Conservation (phyloP, 1,284 basidiomycete genomes). For the Cryptococcus hybrid region DNA sequence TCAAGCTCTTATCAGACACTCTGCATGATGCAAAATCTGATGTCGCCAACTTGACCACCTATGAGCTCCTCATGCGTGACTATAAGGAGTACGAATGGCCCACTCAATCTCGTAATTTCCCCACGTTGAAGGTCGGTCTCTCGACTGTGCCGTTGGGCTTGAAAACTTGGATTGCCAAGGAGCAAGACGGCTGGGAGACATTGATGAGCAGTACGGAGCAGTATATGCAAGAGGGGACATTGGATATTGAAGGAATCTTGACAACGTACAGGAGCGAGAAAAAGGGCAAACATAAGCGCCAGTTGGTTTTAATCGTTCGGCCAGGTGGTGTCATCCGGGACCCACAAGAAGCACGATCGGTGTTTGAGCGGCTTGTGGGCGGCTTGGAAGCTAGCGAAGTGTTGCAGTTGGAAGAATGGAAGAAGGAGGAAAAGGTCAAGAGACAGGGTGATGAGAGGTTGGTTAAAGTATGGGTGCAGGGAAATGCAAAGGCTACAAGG, state of each 20-base stretch:
- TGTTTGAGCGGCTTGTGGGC: conserved; percentile 36
- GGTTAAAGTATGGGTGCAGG: conserved; percentile 68
- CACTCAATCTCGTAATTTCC: conserved; percentile 40
- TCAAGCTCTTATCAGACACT: conserved; percentile 53
- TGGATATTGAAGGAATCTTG: conserved; percentile 71
- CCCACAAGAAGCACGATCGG: conserved; percentile 14
- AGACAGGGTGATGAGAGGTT: conserved; percentile 31
- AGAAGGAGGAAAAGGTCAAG: conserved; percentile 14
- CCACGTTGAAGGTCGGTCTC: conserved; percentile 59
- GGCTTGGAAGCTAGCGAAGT: conserved; percentile 60
- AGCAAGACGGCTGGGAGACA: conserved; percentile 41
- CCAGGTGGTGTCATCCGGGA: conserved; percentile 26
- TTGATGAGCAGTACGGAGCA: conserved; percentile 56
- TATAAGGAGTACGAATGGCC: conserved; percentile 79
- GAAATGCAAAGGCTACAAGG: conserved; percentile 68
- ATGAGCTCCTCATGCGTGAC: conserved; percentile 81
- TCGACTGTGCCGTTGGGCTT: conserved; percentile 74
- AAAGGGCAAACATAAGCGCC: conserved; percentile 62
- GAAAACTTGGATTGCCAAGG: conserved; percentile 55
- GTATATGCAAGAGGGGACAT: conserved; percentile 65
- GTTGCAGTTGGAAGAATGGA: conserved; percentile 56
- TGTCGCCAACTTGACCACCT: conserved; percentile 64
- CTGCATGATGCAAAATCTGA: conserved; percentile 66
- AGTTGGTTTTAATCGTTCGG: conserved; percentile 64
- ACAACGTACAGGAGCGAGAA: conserved; percentile 62